Base-by-base conservation (phyloP, 139 green algal species). In the Coelastrella sp. region DNA sequence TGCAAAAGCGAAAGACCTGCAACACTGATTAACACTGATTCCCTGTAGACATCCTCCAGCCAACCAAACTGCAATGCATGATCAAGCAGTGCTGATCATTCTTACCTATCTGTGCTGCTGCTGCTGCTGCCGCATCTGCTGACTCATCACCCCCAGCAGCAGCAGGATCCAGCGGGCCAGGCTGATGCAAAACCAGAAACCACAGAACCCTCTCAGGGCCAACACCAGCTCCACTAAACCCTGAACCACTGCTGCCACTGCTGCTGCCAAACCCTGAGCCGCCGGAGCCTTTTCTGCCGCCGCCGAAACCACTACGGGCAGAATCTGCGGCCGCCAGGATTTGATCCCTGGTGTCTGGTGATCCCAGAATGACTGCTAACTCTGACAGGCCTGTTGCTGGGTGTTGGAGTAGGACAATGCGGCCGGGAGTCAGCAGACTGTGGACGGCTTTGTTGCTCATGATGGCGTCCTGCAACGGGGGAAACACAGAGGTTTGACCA, bases 351-450 rank as follows among this genome's bases (percentile, higher is more conserved):
- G 82, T 83, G 84, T 89, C 90, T 56, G 74, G 81, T 16, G 78
- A 81, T 17, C 92, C 76, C 75, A 96, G 83, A 19, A 98, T 76
- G 5, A 97, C 85, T 0, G 92, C 95, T 11, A 97, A 86, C 91
- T 98, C 95, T 0, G 93, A 91, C 64, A 98, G 89, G 22, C 95
- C 91, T 73, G 75, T 92, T 80, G 59, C 5, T 75, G 83, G 64
- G 80, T 93, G 76, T 6, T 58, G 80, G 83, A 97, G 68, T 87
- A 96, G 89, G 65, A 98, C 91, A 59, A 96, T 59, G 11, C 96
- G 89, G 4, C 96, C 96, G 0, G 92, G 91, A 0, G 77, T 78
- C 22, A 98, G 91, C 17, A 95, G 90, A 23, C 91, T 80, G 84
- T 96, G 92, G 20, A 95, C 93, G 0, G 61, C 91, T 19, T 94